Evolutionary conservation across 495 filamentous ascomycete genomes (phyloP).

Genomic region (Xylaria scruposa): DNA sequence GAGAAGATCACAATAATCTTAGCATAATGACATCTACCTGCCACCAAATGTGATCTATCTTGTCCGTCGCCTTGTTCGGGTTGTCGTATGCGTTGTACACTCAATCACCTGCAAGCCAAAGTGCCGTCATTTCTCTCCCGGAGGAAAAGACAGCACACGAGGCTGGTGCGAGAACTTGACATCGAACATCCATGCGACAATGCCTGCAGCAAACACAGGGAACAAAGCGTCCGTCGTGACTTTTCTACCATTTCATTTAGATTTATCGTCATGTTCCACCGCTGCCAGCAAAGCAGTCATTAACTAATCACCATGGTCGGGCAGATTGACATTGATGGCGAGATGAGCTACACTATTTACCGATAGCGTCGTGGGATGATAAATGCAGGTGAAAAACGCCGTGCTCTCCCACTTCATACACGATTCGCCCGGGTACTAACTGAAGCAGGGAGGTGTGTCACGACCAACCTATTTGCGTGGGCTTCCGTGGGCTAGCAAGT

Average conservation of each 20-base stretch:
- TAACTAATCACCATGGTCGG: slow-evolving; percentile 24
- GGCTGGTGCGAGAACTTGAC: slow-evolving; percentile 19
- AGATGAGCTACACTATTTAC: slow-evolving; percentile 13
- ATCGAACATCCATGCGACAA: slow-evolving; percentile 16
- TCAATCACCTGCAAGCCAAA: slow-evolving; percentile 20
- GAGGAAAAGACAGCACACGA: slow-evolving; percentile 27
- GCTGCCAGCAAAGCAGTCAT: slow-evolving; percentile 28
- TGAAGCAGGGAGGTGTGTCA: slow-evolving; percentile 25
- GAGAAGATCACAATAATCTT: background rate
- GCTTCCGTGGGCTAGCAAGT: slow-evolving; percentile 1
- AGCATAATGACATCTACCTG: slow-evolving; percentile 3
- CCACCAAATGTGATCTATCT: slow-evolving; percentile 11
- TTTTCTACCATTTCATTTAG: slow-evolving; percentile 12
- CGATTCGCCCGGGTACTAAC: slow-evolving; percentile 5
- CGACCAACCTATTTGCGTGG: slow-evolving; percentile 9
- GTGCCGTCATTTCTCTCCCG: slow-evolving; percentile 17
- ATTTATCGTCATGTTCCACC: slow-evolving; percentile 19
- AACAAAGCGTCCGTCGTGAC: slow-evolving; percentile 18
- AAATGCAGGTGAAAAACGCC: slow-evolving; percentile 22
- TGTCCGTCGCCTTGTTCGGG: background rate
- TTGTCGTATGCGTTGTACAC: slow-evolving; percentile 15
- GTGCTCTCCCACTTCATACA: slow-evolving; percentile 1
- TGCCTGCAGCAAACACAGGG: background rate
- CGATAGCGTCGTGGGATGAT: slow-evolving; percentile 19
- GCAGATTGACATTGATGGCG: background rate